A percentile compares a stretch with the other conserved stretches of the same genome.
Conservation (phyloP, 352 stramenopile species). For the Discostella stelligera region DNA sequence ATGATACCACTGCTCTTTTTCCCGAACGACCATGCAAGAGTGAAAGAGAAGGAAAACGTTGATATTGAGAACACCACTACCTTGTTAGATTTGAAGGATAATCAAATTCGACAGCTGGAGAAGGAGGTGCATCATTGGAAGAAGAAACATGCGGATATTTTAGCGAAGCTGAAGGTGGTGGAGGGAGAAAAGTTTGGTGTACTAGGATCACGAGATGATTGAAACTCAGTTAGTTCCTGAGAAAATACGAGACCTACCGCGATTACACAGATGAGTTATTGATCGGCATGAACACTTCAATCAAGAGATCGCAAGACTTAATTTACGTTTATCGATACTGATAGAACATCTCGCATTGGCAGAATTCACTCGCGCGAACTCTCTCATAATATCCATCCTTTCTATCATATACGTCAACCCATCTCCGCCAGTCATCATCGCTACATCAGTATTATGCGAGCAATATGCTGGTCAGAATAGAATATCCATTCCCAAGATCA, state of each 20-base stretch:
- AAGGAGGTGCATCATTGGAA: slow-evolving; percentile 8
- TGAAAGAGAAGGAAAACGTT: slow-evolving; percentile 13
- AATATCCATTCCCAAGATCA: slow-evolving; percentile 54
- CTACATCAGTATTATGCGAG: slow-evolving; percentile 17
- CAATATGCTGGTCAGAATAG: slow-evolving; percentile 42
- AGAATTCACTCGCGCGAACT: not conserved
- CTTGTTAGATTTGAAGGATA: slow-evolving; percentile 7
- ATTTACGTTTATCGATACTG: not conserved
- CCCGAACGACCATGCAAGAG: slow-evolving; percentile 11
- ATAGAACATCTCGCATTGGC: not conserved
- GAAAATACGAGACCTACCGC: not conserved
- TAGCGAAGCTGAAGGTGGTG: slow-evolving; percentile 14
- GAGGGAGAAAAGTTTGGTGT: slow-evolving; percentile 25
- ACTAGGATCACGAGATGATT: slow-evolving; percentile 13
- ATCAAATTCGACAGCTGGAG: slow-evolving; percentile 16
- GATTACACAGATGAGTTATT: not conserved
- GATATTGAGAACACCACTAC: not conserved
- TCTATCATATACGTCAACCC: not conserved
- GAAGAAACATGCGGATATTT: slow-evolving; percentile 14
- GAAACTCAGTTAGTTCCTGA: not conserved
- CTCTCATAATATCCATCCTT: not conserved
- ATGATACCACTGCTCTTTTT: slow-evolving; percentile 81
- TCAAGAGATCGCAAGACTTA: not conserved
- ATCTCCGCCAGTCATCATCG: not conserved
- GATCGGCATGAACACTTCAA: not conserved